These are phyloP conservation scores for Melanogaster broomeanus DNA, from an alignment of 768 basidiomycete genomes.

Conservation along the genomic window DNA sequence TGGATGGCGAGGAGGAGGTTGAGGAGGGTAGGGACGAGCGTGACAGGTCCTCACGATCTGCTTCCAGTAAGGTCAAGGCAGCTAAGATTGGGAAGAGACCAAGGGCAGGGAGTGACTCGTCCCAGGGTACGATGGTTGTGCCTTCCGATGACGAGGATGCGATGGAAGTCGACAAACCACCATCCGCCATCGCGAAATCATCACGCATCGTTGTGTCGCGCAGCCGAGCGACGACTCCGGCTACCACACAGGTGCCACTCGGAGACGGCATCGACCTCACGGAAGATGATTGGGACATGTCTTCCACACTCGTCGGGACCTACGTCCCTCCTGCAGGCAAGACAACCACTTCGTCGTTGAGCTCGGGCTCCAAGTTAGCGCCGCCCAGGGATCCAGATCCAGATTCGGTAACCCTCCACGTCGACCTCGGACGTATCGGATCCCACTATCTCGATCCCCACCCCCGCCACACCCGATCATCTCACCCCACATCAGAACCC, in stretches of 20 bases:
- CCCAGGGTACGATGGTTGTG: slow-evolving; percentile 20
- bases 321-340: slow-evolving; percentile 15
- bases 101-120: slow-evolving; percentile 13
- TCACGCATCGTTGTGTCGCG: background rate
- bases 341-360: slow-evolving; percentile 1
- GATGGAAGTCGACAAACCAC: slow-evolving; percentile 26
- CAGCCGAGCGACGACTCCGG: background rate
- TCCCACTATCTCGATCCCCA: slow-evolving; percentile 22
- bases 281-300: slow-evolving; percentile 22
- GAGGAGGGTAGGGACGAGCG: slow-evolving; percentile 3
- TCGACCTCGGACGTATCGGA: slow-evolving; percentile 22
- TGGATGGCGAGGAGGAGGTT: slow-evolving; percentile 12
- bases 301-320: slow-evolving; percentile 28
- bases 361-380: background rate
- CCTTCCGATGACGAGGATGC: slow-evolving; percentile 24
- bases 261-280: background rate
- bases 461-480: background rate
- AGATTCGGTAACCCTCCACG: slow-evolving; percentile 16
- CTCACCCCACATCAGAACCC: background rate
- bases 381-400: background rate
- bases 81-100: slow-evolving; percentile 14
- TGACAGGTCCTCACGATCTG: slow-evolving; percentile 3
- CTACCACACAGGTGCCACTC: background rate
- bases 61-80: slow-evolving; percentile 1
- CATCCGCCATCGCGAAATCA: slow-evolving; percentile 22